Evolutionary conservation across 805 yeast genomes (phyloP).

Genomic region (Teunomyces lycoperdinae): DNA sequence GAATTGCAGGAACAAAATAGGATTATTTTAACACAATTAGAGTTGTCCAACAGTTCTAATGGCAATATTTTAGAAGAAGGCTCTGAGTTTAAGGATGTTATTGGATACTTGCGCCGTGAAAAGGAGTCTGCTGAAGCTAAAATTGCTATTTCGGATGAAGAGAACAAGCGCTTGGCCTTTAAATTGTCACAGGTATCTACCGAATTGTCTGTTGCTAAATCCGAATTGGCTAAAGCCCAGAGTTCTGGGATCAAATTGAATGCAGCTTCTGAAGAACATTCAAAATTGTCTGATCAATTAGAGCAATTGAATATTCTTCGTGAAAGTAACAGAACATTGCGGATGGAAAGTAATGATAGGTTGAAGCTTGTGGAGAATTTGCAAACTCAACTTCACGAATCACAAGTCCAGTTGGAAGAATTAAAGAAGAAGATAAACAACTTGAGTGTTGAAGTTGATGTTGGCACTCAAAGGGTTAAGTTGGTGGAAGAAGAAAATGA

Average conservation of each 20-base stretch:
- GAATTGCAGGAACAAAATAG: slow-evolving; percentile 68
- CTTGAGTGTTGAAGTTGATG: slow-evolving; percentile 39
- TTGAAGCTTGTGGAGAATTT: slow-evolving; percentile 28
- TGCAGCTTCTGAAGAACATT: slow-evolving; percentile 40
- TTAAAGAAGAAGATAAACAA: slow-evolving; percentile 37
- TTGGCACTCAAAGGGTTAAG: slow-evolving; percentile 48
- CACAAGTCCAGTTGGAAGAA: slow-evolving; percentile 41
- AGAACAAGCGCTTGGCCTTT: slow-evolving; percentile 51
- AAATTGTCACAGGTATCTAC: slow-evolving; percentile 44
- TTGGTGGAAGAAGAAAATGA: slow-evolving; percentile 52
- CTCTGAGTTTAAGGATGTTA: slow-evolving; percentile 40
- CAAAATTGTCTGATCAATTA: slow-evolving; percentile 48
- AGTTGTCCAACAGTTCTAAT: slow-evolving; percentile 24
- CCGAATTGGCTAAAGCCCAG: slow-evolving; percentile 34
- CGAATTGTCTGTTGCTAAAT: slow-evolving; percentile 52
- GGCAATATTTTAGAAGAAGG: slow-evolving; percentile 8
- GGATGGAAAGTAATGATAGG: slow-evolving; percentile 44
- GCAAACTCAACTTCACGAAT: slow-evolving; percentile 34
- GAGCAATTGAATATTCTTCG: slow-evolving; percentile 58
- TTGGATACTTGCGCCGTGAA: slow-evolving; percentile 66
- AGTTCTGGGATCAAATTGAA: slow-evolving; percentile 19
- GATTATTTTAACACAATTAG: slow-evolving; percentile 67
- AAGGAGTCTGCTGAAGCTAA: slow-evolving; percentile 68
- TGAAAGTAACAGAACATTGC: slow-evolving; percentile 64
- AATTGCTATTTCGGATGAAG: slow-evolving; percentile 39